A percentile compares a stretch with the other conserved stretches of the same genome.
Evolutionary conservation across 305 asterid genomes (phyloP).

Genomic region (Fraxinus angustifolia): DNA sequence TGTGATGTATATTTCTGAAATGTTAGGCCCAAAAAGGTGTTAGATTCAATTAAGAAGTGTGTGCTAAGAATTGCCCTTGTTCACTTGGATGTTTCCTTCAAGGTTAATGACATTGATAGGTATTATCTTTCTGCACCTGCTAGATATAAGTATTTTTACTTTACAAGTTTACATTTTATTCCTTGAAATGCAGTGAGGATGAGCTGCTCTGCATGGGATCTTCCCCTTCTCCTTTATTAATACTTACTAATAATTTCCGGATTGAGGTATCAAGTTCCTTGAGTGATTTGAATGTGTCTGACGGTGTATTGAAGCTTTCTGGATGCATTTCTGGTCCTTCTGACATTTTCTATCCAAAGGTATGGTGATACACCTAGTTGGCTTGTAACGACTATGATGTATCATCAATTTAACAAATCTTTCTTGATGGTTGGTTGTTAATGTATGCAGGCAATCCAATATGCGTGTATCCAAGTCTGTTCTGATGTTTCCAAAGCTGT

Average conservation of each 20-base stretch:
- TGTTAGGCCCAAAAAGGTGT: slow-evolving; percentile 69
- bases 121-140: slow-evolving; percentile 33
- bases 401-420: slow-evolving; percentile 12
- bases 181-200: slow-evolving; percentile 52
- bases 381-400: slow-evolving; percentile 16
- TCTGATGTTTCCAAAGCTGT: slow-evolving; percentile 17
- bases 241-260: slow-evolving; percentile 68
- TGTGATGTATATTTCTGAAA: slow-evolving; percentile 30
- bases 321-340: slow-evolving; percentile 78
- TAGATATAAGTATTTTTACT: slow-evolving; percentile 14
- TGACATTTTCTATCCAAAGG: slow-evolving; percentile 61
- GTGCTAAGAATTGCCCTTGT: slow-evolving; percentile 77
- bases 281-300: slow-evolving; percentile 44
- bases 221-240: slow-evolving; percentile 65
- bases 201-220: slow-evolving; percentile 63
- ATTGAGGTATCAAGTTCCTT: slow-evolving; percentile 47
- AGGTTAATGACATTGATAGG: slow-evolving; percentile 77
- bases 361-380: slow-evolving; percentile 26
- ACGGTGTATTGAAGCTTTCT: slow-evolving; percentile 60
- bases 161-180: slow-evolving; percentile 15
- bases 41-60: slow-evolving; percentile 70
- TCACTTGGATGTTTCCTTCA: slow-evolving; percentile 61
- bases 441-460: slow-evolving; percentile 79
- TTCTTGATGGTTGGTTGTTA: slow-evolving; percentile 33
- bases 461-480: slow-evolving; percentile 71